phyloP scores from a whole-genome alignment of 768 basidiomycete genomes.

The Phlebiopsis gigantea region DNA sequence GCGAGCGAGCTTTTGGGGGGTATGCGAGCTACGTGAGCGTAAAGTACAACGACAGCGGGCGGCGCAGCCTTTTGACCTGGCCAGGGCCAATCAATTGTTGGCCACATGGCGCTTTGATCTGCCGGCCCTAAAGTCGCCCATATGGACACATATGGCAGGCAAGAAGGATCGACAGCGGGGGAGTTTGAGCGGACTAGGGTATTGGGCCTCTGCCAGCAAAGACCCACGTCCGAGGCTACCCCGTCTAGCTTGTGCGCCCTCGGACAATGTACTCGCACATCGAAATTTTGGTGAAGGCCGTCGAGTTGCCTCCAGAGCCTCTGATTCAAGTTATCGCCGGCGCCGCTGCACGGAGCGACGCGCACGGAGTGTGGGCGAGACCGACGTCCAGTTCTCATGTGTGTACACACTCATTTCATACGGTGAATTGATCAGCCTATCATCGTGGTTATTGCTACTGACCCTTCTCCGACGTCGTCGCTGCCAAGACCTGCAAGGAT shows the following conservation, averaged over 20 bases:
- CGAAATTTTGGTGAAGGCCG: not conserved
- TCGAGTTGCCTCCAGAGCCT: not conserved
- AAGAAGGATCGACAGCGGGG: not conserved
- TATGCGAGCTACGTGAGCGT: not conserved
- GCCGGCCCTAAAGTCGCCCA: constrained; percentile 4
- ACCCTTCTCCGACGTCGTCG: not conserved
- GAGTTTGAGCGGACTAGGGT: not conserved
- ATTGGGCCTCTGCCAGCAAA: not conserved
- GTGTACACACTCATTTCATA: not conserved
- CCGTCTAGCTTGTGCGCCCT: not conserved
- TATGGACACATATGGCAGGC: not conserved
- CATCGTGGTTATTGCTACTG: not conserved
- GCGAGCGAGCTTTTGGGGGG: constrained; percentile 14
- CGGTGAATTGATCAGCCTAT: not conserved
- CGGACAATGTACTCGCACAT: not conserved
- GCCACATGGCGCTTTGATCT: not conserved
- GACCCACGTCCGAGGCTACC: not conserved
- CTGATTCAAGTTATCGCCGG: not conserved
- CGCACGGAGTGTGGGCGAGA: not conserved
- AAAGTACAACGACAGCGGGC: not conserved
- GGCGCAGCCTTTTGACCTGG: constrained; percentile 3
- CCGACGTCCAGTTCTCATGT: not conserved
- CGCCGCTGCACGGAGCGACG: not conserved
- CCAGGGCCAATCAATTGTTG: not conserved
- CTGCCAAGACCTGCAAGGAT: not conserved